phyloP scores from a whole-genome alignment of 768 basidiomycete genomes.

The Lactarius indigo region DNA sequence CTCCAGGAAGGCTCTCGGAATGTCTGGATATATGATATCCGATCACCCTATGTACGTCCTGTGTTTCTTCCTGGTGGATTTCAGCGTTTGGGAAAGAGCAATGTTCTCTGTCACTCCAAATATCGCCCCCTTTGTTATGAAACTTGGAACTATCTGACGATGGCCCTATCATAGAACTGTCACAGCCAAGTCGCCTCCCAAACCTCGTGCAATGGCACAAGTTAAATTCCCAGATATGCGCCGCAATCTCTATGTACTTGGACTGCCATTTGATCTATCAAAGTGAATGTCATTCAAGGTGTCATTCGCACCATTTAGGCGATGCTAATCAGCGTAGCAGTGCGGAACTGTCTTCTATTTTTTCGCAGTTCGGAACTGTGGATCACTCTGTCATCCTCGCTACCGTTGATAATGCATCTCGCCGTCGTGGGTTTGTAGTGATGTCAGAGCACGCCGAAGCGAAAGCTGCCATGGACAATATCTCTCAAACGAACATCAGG shows the following conservation, averaged over 20 bases:
- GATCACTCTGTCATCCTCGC: slow-evolving; percentile 78
- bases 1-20: slow-evolving; percentile 59
- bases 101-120: not conserved
- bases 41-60: slow-evolving; percentile 53
- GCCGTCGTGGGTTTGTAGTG: slow-evolving; percentile 79
- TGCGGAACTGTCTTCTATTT: slow-evolving; percentile 58
- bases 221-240: slow-evolving; percentile 45
- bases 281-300: slow-evolving; percentile 48
- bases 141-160: slow-evolving; percentile 3
- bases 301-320: not conserved
- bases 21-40: slow-evolving; percentile 58
- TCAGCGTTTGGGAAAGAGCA: not conserved
- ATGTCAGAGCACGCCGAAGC: slow-evolving; percentile 76
- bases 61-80: not conserved
- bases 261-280: slow-evolving; percentile 75
- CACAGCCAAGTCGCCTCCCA: slow-evolving; percentile 22
- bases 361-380: slow-evolving; percentile 63
- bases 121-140: not conserved
- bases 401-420: slow-evolving; percentile 79
- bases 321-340: slow-evolving; percentile 26
- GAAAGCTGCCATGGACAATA: slow-evolving; percentile 56
- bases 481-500: slow-evolving; percentile 72
- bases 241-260: slow-evolving; percentile 81
- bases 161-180: slow-evolving; percentile 26
- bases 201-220: slow-evolving; percentile 27